Conservation (phyloP, 108 stramenopile species). For the Parietichytrium sp. region DNA sequence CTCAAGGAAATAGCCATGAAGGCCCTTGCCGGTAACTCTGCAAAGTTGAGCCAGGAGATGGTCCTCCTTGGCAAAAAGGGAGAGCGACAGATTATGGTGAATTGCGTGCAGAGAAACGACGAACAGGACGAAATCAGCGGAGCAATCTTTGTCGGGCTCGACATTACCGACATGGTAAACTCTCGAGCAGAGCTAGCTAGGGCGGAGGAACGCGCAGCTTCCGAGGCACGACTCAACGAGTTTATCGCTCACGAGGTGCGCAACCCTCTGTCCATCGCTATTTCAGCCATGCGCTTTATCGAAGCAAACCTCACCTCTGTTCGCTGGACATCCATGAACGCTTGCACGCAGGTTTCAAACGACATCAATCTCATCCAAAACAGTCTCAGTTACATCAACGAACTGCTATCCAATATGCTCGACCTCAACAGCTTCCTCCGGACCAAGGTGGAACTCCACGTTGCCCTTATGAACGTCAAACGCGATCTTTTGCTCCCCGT, state of each 20-base stretch:
- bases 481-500: background rate
- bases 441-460: too few species aligned
- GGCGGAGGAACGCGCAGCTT: background rate
- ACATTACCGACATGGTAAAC: background rate
- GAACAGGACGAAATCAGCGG: background rate
- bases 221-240: slow-evolving; percentile 12
- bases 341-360: too few species aligned
- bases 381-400: background rate
- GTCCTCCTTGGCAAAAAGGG: background rate
- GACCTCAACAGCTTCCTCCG: slow-evolving; percentile 25
- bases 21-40: background rate
- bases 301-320: background rate
- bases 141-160: background rate
- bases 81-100: background rate
- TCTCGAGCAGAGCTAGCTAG: background rate
- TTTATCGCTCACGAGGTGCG: slow-evolving; percentile 38
- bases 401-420: background rate
- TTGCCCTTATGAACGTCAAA: too few species aligned
- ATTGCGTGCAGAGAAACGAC: background rate
- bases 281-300: background rate
- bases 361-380: background rate
- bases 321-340: too few species aligned
- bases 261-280: background rate
- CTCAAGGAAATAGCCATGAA: background rate
- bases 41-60: background rate